A percentile compares a stretch with the other conserved stretches of the same genome.
These are phyloP conservation scores for Suhomyces vadensis DNA, from an alignment of 805 yeast genomes.

Conservation along the genomic window DNA sequence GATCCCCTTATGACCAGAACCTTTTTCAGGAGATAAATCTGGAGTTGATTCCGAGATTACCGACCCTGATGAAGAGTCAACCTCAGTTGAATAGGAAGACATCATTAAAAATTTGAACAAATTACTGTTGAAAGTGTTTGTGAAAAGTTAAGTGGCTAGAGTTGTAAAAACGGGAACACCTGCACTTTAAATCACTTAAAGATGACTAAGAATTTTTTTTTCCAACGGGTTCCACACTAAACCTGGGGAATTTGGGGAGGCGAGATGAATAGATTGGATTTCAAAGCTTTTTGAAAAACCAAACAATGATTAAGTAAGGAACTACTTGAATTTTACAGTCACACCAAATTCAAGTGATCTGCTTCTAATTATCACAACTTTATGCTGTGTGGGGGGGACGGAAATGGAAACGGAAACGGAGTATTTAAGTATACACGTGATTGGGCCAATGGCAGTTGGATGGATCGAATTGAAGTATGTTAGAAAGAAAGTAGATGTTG, in stretches of 20 bases:
- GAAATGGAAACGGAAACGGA: too few relatives aligned
- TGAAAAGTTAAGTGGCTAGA: not conserved
- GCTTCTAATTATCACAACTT: too few relatives aligned
- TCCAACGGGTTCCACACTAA: not conserved
- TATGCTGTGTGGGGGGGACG: too few relatives aligned
- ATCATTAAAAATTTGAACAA: too few relatives aligned
- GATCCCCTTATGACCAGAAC: slow-evolving; percentile 33
- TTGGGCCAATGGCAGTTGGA: not conserved
- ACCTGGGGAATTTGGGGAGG: not conserved
- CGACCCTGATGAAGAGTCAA: slow-evolving; percentile 1
- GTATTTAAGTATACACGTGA: not conserved
- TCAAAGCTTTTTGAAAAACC: not conserved
- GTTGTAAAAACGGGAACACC: not conserved
- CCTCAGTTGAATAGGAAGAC: slow-evolving; percentile 6
- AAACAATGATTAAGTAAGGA: too few relatives aligned
- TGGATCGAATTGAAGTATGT: not conserved
- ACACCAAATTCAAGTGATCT: too few relatives aligned
- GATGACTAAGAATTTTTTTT: not conserved
- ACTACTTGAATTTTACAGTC: too few relatives aligned
- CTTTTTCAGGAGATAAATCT: not conserved
- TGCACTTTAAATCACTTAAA: not conserved
- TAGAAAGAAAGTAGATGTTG: not conserved
- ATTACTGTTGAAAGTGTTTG: not conserved
- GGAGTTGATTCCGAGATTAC: not conserved
- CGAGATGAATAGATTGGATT: not conserved